Conservation (phyloP, 2,329 filamentous ascomycete genomes). For the Epichloe scottii region DNA sequence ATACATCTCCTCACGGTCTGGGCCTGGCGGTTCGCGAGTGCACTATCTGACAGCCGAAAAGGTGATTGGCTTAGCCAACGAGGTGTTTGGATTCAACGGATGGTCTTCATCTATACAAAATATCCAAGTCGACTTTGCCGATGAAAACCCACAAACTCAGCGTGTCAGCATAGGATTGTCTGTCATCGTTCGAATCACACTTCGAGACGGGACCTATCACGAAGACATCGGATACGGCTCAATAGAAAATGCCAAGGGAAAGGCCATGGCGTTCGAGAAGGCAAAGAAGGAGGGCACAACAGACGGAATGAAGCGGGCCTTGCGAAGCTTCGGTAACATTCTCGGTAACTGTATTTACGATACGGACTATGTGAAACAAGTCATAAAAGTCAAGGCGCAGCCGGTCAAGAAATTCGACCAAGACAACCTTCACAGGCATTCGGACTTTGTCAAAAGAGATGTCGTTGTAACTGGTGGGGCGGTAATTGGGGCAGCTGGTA, state of each 20-base stretch:
- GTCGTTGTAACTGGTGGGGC: constrained; percentile 15
- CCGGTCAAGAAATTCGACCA: constrained; percentile 64
- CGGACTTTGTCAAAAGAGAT: constrained; percentile 58
- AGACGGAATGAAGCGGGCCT: constrained; percentile 77
- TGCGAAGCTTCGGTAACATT: constrained; percentile 90
- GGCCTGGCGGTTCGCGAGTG: constrained; percentile 73
- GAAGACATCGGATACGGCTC: constrained; percentile 96
- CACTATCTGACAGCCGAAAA: constrained; percentile 96
- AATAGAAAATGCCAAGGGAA: constrained; percentile 91
- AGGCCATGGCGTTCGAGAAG: constrained; percentile 93
- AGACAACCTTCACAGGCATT: constrained; percentile 68
- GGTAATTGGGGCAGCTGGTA: neutral
- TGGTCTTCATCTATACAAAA: constrained; percentile 96
- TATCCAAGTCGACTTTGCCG: constrained; percentile 89
- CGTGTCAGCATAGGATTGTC: constrained; percentile 78
- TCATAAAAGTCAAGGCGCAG: constrained; percentile 76
- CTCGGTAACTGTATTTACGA: constrained; percentile 98
- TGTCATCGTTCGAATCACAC: constrained; percentile 78
- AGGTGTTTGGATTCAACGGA: constrained; percentile 93
- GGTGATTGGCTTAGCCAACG: constrained; percentile 86
- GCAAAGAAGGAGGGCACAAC: constrained; percentile 97
- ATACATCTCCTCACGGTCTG: constrained; percentile 79
- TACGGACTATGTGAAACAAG: constrained; percentile 80
- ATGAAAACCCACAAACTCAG: constrained; percentile 66
- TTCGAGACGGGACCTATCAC: constrained; percentile 90